Conservation (phyloP, 371 early-diverging fungal genomes). For the Saksenaea oblongispora region DNA sequence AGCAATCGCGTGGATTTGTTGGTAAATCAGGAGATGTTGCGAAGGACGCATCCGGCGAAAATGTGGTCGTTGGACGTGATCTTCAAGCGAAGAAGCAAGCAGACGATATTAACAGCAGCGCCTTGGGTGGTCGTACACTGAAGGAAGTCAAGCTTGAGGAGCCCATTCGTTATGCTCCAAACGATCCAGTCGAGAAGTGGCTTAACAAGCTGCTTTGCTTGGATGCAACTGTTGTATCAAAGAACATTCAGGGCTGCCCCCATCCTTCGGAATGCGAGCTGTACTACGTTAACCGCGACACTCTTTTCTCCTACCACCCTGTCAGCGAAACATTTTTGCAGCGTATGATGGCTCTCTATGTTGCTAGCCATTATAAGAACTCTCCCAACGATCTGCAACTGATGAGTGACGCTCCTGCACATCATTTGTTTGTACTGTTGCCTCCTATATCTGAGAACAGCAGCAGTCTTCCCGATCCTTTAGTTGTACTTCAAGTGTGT, state of each 20-base stretch:
- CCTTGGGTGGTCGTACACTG: slow-evolving; percentile 74
- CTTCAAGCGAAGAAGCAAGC: slow-evolving; percentile 49
- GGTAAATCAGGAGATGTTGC: slow-evolving; percentile 50
- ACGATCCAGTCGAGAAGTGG: slow-evolving; percentile 98
- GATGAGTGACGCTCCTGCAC: slow-evolving; percentile 98
- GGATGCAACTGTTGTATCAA: slow-evolving; percentile 79
- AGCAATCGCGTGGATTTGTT: slow-evolving; percentile 84
- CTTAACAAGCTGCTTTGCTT: slow-evolving; percentile 94
- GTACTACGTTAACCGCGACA: slow-evolving; percentile 95
- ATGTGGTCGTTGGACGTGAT: slow-evolving; percentile 60
- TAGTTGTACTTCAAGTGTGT: slow-evolving; percentile 92
- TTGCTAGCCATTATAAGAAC: slow-evolving; percentile 99
- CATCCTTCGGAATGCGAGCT: slow-evolving; percentile 94
- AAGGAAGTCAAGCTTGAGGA: slow-evolving; percentile 92
- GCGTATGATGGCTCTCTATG: slow-evolving; percentile 96
- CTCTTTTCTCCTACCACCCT: slow-evolving; percentile 94
- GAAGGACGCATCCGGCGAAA: slow-evolving; percentile 42
- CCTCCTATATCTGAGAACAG: slow-evolving; percentile 80
- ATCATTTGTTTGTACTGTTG: slow-evolving; percentile 96
- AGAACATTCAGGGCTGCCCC: slow-evolving; percentile 86
- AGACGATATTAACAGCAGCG: slow-evolving; percentile 32
- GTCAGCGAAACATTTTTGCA: slow-evolving; percentile 97
- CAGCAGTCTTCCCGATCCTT: slow-evolving; percentile 87
- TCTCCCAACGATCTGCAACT: slow-evolving; percentile 99
- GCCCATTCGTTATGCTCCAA: slow-evolving; percentile 93